phyloP scores from a whole-genome alignment of 495 filamentous ascomycete genomes.

The Penicillium ochrochloron region DNA sequence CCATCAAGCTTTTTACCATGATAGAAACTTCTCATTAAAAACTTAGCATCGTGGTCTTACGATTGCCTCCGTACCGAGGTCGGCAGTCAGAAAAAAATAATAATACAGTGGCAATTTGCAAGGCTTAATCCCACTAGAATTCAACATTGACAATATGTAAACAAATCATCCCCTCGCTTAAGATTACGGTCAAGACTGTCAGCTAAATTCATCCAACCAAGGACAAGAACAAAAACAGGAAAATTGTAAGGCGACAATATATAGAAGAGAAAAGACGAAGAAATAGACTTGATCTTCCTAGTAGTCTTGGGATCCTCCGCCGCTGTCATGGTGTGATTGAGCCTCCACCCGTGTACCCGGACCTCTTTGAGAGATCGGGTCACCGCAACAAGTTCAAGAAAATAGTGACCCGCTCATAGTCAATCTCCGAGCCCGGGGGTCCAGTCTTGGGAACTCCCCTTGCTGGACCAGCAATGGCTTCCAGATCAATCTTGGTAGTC shows the following conservation, averaged over 20 bases:
- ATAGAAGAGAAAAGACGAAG: background rate
- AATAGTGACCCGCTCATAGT: conserved; percentile 70
- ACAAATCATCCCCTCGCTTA: background rate
- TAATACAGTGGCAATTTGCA: background rate
- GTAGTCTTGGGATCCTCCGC: background rate
- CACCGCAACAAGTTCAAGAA: conserved; percentile 57
- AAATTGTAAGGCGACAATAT: background rate
- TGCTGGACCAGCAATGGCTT: conserved; percentile 65
- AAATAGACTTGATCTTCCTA: background rate
- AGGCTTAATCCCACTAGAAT: background rate
- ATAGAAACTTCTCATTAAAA: background rate
- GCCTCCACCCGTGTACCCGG: background rate
- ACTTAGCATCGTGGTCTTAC: background rate
- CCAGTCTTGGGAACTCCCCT: conserved; percentile 56
- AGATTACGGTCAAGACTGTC: background rate
- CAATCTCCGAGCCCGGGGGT: conserved; percentile 58
- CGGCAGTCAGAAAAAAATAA: background rate
- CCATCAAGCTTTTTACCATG: background rate
- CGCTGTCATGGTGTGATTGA: background rate
- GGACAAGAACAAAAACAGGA: background rate
- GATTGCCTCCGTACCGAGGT: background rate
- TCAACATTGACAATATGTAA: background rate
- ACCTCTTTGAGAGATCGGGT: background rate
- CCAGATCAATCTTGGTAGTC: conserved; percentile 67
- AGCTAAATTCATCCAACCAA: background rate